These are phyloP conservation scores for Chlamydomonas sphaeroides DNA, from an alignment of 139 green algal species.

Conservation along the genomic window DNA sequence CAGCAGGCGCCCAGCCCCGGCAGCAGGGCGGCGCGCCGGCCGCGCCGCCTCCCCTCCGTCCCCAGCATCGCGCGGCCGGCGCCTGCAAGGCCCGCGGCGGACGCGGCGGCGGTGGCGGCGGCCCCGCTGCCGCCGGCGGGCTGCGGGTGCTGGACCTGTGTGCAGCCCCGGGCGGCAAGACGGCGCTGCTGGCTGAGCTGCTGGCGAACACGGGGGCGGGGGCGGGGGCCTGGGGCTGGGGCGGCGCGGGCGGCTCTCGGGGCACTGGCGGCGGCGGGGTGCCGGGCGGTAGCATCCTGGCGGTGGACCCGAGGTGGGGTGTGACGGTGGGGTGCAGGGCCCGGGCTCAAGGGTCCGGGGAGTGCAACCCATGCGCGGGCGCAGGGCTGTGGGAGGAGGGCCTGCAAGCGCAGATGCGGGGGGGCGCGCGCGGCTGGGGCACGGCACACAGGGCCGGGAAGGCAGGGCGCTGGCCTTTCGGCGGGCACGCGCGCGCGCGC, in stretches of 20 bases:
- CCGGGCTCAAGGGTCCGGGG: too few species aligned
- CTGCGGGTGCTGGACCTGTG: constrained; percentile 46
- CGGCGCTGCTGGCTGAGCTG: constrained; percentile 35
- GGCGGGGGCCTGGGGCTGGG: background rate
- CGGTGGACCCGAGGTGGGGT: constrained; percentile 18
- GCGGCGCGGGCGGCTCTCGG: background rate
- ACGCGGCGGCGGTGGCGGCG: background rate
- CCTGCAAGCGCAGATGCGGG: too few species aligned
- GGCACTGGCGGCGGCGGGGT: background rate
- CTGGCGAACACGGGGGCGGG: constrained; percentile 22
- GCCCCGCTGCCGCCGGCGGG: background rate
- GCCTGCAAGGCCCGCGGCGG: too few species aligned
- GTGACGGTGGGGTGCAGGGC: too few species aligned
- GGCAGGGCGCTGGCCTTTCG: too few species aligned
- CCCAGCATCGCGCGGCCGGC: too few species aligned
- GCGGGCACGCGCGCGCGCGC: too few species aligned
- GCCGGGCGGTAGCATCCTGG: background rate
- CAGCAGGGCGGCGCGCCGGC: background rate
- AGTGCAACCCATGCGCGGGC: too few species aligned
- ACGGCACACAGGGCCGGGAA: too few species aligned
- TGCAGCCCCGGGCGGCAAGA: constrained; percentile 43
- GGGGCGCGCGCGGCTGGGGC: background rate
- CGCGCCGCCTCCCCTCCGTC: too few species aligned
- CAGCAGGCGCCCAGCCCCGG: background rate
- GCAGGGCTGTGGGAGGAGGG: too few species aligned